Evolutionary conservation across 352 stramenopile genomes (phyloP).

Genomic region (Pythium volutum): DNA sequence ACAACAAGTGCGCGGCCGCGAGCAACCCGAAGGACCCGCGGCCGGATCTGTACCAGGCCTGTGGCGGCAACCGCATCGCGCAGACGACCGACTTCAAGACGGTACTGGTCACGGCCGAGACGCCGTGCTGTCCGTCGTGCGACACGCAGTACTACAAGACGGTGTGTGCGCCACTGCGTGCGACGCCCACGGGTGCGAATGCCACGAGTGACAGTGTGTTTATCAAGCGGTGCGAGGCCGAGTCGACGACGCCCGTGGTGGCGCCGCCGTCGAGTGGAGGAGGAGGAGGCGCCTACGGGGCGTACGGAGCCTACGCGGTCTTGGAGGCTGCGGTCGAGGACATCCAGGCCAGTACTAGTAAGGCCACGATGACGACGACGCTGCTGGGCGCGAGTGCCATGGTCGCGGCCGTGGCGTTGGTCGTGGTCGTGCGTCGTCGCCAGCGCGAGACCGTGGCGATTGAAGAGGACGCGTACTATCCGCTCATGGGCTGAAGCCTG

Average conservation of each 20-base stretch:
- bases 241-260: not conserved
- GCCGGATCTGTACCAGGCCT: constrained; percentile 12
- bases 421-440: constrained; percentile 36
- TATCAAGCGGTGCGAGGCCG: constrained; percentile 54
- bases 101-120: constrained; percentile 19
- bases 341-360: constrained; percentile 16
- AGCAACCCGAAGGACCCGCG: not conserved
- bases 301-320: constrained; percentile 15
- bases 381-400: constrained; percentile 3
- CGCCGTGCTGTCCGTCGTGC: constrained; percentile 52
- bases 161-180: constrained; percentile 38
- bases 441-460: constrained; percentile 3
- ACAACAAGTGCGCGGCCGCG: constrained; percentile 11
- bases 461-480: constrained; percentile 54
- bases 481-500: constrained; percentile 50
- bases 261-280: not conserved
- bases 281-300: constrained; percentile 7
- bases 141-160: constrained; percentile 17
- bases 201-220: constrained; percentile 23
- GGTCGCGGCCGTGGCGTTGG: constrained; percentile 18
- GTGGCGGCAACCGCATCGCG: constrained; percentile 9
- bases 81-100: constrained; percentile 25
- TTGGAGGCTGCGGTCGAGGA: constrained; percentile 15
- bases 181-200: constrained; percentile 30
- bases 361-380: not conserved